Base-by-base conservation (phyloP, 2,329 filamentous ascomycete species). In the Fusarium clavum region DNA sequence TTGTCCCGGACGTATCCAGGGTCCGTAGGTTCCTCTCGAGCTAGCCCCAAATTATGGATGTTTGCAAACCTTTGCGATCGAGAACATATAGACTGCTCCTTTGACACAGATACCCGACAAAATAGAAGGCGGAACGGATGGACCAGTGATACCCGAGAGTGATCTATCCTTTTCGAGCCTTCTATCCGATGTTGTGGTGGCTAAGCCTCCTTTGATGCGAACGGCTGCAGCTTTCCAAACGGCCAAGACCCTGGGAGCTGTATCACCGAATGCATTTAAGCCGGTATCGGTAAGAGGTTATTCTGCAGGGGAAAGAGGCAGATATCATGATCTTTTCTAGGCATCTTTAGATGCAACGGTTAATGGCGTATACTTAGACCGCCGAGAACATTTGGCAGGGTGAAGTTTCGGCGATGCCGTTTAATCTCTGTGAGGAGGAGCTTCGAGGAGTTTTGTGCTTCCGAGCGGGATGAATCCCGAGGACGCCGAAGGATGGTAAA, bases 321-420 rank as follows among this genome's bases (percentile, higher is more conserved):
- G 20, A 30, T 9, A 27, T 25, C 29, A 27, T 44, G 16, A 46
- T 18, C 12, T 18, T 34, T 44, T 22, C 45, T 38, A 45, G n/a
- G 30, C 10, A 27, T 38, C 24, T 25, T 20, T 25, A 22, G 20
- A 47, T 25, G 29, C 24, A 11, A 51, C 24, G n/a, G 29, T 25
- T 44, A 38, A 51, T 29, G 22, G 24, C 16, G 18, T 51, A 34
- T 40, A 18, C 22, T 16, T n/a, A 18, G 57, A 40, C 24, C 13
- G 32, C 14, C n/a, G 12, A 53, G 12, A 30, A 38, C 9, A 14
- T 27, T 13, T 27, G 18, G 16, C 24, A 46, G 24, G 44, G 44
- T 46, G 16, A 20, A 34, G 34, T 38, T 60, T 60, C 55, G 55
- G 55, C 45, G 18, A 44, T 44, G 27, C 55, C 55, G 55, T 52